Evolutionary conservation across 2,329 filamentous ascomycete species (phyloP).

Genomic region (Arthrobotrys pseudoclavata): DNA sequence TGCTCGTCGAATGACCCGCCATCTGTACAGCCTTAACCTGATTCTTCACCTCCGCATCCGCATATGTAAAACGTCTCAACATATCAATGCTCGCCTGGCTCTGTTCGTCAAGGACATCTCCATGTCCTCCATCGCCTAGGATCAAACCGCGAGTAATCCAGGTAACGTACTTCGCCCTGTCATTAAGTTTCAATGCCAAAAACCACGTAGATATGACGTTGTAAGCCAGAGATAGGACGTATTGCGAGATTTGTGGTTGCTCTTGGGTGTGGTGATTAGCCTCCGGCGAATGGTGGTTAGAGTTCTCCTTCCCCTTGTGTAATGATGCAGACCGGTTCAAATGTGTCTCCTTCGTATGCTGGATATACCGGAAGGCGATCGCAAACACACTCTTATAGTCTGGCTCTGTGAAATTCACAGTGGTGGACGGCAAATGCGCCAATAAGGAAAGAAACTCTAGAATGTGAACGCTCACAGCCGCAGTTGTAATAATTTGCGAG

Average conservation of each 20-base stretch:
- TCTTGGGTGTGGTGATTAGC: constrained; percentile 53
- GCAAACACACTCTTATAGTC: constrained; percentile 95
- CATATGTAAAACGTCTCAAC: constrained; percentile 89
- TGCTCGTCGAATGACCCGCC: constrained; percentile 67
- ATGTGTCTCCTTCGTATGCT: constrained; percentile 72
- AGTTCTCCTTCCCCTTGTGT: constrained; percentile 47
- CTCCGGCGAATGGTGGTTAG: constrained; percentile 29
- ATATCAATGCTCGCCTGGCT: constrained; percentile 94
- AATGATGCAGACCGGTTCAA: constrained; percentile 65
- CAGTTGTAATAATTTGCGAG: constrained; percentile 94
- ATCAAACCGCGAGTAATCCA: constrained; percentile 90
- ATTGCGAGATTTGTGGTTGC: constrained; percentile 80
- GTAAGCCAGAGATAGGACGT: constrained; percentile 92
- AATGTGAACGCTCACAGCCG: constrained; percentile 91
- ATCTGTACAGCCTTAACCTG: constrained; percentile 67
- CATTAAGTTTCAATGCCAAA: constrained; percentile 84
- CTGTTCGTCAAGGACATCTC: constrained; percentile 86
- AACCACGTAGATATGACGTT: constrained; percentile 99
- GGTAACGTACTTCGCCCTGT: constrained; percentile 84
- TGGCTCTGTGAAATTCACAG: constrained; percentile 88
- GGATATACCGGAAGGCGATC: constrained; percentile 92
- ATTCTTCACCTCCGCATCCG: constrained; percentile 75
- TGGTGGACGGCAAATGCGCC: constrained; percentile 84
- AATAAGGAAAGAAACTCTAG: constrained; percentile 94
- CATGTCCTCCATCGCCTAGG: constrained; percentile 81